Percentiles rank a stretch among this genome's conserved stretches.
These are phyloP conservation scores for Chloroidium sp. DNA, from an alignment of 163 green algal genomes.

Conservation along the genomic window DNA sequence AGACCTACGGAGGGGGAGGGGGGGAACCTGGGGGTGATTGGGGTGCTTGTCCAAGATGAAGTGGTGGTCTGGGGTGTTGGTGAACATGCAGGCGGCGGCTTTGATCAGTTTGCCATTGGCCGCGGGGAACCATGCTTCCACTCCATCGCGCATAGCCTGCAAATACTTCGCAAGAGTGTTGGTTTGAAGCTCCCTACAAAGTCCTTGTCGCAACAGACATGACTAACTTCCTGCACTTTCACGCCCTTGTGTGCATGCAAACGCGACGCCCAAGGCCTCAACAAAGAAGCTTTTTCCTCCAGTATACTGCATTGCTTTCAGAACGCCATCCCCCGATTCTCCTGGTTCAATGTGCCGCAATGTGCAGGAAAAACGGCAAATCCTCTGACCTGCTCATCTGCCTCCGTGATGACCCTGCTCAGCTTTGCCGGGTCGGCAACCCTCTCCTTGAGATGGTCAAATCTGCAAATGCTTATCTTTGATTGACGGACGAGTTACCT, in stretches of 20 bases:
- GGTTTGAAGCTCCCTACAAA: too few species aligned
- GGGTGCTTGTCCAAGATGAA: conserved; percentile 49
- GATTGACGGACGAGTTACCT: too few species aligned
- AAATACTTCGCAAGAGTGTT: neutral
- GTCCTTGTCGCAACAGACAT: too few species aligned
- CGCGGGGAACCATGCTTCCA: conserved; percentile 33
- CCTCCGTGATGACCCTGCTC: conserved; percentile 11
- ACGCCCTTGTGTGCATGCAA: too few species aligned
- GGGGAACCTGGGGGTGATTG: conserved; percentile 17
- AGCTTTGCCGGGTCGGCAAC: conserved; percentile 13
- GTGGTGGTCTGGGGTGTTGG: conserved; percentile 39
- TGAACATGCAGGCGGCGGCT: conserved; percentile 42
- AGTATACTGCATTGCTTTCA: too few species aligned
- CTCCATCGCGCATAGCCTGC: conserved; percentile 22
- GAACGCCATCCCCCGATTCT: too few species aligned
- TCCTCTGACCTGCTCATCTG: conserved; percentile 28
- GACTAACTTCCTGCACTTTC: too few species aligned
- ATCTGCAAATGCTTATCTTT: conserved; percentile 22
- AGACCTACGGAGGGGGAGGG: too few species aligned
- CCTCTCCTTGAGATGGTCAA: conserved; percentile 24
- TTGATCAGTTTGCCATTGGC: conserved; percentile 21
- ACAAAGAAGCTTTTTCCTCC: too few species aligned
- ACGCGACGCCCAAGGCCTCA: too few species aligned
- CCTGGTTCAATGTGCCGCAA: too few species aligned
- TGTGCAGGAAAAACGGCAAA: too few species aligned